A percentile compares a stretch with the other conserved stretches of the same genome.
These are phyloP conservation scores for Ophiobolus disseminans DNA, from an alignment of 2,329 filamentous ascomycete species.

Conservation along the genomic window DNA sequence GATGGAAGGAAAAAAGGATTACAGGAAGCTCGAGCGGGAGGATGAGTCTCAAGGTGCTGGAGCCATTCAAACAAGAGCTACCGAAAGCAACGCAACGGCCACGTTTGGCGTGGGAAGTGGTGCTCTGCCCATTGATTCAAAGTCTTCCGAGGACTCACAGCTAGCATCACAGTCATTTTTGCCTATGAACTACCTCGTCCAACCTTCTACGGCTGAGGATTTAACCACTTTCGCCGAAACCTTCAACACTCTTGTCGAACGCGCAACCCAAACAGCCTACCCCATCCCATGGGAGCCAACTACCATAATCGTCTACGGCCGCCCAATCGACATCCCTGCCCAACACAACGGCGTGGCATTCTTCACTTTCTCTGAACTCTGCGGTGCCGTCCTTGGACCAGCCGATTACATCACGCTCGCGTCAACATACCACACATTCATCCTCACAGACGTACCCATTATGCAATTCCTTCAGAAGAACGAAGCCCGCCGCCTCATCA, in stretches of 20 bases:
- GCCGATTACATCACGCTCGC: slow-evolving; percentile 85
- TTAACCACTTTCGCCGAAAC: slow-evolving; percentile 27
- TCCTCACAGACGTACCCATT: slow-evolving; percentile 73
- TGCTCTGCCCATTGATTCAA: neutral
- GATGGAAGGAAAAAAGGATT: slow-evolving; percentile 78
- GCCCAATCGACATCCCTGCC: slow-evolving; percentile 65
- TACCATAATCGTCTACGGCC: slow-evolving; percentile 66
- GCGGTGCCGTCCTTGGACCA: slow-evolving; percentile 69
- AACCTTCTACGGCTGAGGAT: slow-evolving; percentile 30
- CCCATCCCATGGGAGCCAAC: slow-evolving; percentile 54
- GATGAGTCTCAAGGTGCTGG: slow-evolving; percentile 8
- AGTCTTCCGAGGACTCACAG: slow-evolving; percentile 2
- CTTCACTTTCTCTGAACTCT: slow-evolving; percentile 74
- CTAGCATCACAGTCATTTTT: slow-evolving; percentile 14
- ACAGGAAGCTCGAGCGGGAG: slow-evolving; percentile 59
- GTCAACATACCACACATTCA: slow-evolving; percentile 78
- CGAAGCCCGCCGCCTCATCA: slow-evolving; percentile 81
- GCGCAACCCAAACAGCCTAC: slow-evolving; percentile 39
- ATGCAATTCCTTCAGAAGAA: slow-evolving; percentile 75
- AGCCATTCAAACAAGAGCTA: neutral
- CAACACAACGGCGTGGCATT: slow-evolving; percentile 65
- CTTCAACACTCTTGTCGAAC: slow-evolving; percentile 30
- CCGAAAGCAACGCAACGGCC: neutral
- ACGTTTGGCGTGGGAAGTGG: neutral
- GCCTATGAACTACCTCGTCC: slow-evolving; percentile 47